phyloP scores from a whole-genome alignment of 225 moss, liverwort and hornwort genomes.

The Rhytidiadelphus loreus region DNA sequence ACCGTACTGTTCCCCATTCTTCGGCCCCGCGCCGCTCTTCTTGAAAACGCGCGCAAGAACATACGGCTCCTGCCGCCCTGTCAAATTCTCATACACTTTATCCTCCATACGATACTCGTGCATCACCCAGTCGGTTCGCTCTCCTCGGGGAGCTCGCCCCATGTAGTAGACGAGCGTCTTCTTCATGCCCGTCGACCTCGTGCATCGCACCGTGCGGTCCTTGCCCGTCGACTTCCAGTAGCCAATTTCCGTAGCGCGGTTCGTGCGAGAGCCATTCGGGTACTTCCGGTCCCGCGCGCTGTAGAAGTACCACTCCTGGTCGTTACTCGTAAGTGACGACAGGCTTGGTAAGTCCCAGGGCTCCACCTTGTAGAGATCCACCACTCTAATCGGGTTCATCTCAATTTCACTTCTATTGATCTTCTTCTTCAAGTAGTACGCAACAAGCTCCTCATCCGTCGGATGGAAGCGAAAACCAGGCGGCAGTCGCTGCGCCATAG shows the following conservation, averaged over 20 bases:
- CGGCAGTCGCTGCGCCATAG: constrained; percentile 18
- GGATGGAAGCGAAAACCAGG: constrained; percentile 85
- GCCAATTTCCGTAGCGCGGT: constrained; percentile 66
- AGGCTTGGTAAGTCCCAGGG: constrained; percentile 78
- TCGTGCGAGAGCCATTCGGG: constrained; percentile 72
- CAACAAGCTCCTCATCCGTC: constrained; percentile 72
- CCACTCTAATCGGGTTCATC: constrained; percentile 46
- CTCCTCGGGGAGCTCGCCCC: constrained; percentile 66
- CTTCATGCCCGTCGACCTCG: constrained; percentile 51
- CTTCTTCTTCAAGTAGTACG: constrained; percentile 67
- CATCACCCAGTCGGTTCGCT: constrained; percentile 83
- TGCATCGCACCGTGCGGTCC: constrained; percentile 49
- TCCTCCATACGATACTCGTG: constrained; percentile 85
- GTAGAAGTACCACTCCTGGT: constrained; percentile 86
- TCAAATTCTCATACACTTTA: constrained; percentile 45
- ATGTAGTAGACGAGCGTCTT: constrained; percentile 77
- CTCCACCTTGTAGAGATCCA: constrained; percentile 81
- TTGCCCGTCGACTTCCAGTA: constrained; percentile 99
- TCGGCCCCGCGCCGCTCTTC: constrained; percentile 80
- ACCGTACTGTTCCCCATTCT: constrained; percentile 60
- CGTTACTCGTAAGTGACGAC: constrained; percentile 31
- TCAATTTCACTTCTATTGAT: constrained; percentile 40
- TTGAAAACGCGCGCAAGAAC: constrained; percentile 81
- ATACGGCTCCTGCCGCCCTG: constrained; percentile 40
- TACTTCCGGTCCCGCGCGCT: constrained; percentile 80